phyloP scores from a whole-genome alignment of 2,329 filamentous ascomycete species.

The Fusarium tricinctum region DNA sequence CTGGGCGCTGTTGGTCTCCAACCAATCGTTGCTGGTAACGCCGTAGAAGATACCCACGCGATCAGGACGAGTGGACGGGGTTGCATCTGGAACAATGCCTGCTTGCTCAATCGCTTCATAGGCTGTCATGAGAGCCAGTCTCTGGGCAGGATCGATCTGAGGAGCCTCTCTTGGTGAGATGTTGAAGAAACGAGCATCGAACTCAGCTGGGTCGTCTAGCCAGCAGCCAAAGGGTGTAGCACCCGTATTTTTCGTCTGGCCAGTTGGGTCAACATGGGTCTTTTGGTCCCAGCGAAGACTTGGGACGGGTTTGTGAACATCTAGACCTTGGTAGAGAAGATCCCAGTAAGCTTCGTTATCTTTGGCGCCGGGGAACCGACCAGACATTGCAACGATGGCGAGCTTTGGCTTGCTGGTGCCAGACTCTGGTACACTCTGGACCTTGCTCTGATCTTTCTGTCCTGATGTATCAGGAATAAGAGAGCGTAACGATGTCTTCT shows the following conservation, averaged over 20 bases:
- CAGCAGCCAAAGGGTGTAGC: constrained; percentile 57
- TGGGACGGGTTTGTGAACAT: constrained; percentile 70
- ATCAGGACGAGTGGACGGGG: constrained; percentile 69
- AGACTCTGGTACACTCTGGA: rapidly evolving
- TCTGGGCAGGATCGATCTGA: constrained; percentile 74
- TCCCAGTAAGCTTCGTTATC: constrained; percentile 74
- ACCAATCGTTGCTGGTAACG: constrained; percentile 82
- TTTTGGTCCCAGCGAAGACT: constrained; percentile 43
- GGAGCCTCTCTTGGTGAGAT: constrained; percentile 66
- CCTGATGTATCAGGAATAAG: constrained; percentile 1
- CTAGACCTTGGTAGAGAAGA: constrained; percentile 73
- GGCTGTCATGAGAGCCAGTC: constrained; percentile 73
- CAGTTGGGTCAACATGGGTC: constrained; percentile 64
- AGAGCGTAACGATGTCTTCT: constrained; percentile 29
- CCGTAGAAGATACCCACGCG: constrained; percentile 81
- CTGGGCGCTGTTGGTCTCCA: constrained; percentile 81
- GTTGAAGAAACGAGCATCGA: constrained; percentile 79
- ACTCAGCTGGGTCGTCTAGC: constrained; percentile 75
- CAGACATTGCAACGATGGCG: constrained; percentile 76
- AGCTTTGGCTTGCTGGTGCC: constrained; percentile 35
- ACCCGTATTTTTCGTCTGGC: constrained; percentile 73
- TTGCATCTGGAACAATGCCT: constrained; percentile 73
- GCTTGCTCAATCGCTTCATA: constrained; percentile 79
- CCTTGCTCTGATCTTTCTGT: rapidly evolving
- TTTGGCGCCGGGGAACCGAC: constrained; percentile 72